Conservation (phyloP, 495 filamentous ascomycete genomes). For the Lasiosphaeria hispida region DNA sequence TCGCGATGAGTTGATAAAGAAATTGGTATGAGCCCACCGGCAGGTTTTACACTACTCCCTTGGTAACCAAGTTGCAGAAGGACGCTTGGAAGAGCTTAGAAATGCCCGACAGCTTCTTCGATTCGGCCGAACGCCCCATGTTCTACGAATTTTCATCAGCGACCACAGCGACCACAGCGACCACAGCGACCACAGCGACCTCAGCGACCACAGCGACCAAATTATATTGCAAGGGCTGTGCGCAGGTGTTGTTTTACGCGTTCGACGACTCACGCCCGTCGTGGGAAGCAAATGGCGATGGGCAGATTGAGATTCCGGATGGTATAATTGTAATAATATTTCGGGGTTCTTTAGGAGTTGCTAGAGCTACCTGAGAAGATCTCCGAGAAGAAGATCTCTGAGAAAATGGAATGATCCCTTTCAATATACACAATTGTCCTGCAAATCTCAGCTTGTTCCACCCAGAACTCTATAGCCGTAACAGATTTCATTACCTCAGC, state of each 20-base stretch:
- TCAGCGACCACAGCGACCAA: background rate
- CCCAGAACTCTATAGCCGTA: background rate
- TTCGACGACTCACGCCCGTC: background rate
- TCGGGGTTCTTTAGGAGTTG: background rate
- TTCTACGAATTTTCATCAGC: constrained; percentile 8
- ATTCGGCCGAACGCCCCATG: constrained; percentile 1
- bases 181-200: background rate
- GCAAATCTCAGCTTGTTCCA: background rate
- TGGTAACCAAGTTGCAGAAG: background rate
- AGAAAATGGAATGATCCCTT: background rate
- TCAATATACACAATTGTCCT: background rate
- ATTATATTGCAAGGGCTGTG: constrained; percentile 2
- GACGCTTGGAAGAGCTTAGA: constrained; percentile 8
- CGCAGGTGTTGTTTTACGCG: constrained; percentile 7
- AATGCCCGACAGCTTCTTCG: constrained; percentile 4
- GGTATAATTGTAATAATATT: background rate
- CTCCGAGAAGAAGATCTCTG: background rate
- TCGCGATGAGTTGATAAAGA: background rate
- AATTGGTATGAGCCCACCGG: constrained; percentile 1
- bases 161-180: no score
- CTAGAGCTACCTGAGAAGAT: background rate
- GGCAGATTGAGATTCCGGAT: constrained; percentile 1
- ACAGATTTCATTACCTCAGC: background rate
- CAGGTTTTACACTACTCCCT: background rate
- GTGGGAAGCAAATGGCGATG: background rate